phyloP scores from a whole-genome alignment of 345 rosid genomes.

The Melaleuca alternifolia region DNA sequence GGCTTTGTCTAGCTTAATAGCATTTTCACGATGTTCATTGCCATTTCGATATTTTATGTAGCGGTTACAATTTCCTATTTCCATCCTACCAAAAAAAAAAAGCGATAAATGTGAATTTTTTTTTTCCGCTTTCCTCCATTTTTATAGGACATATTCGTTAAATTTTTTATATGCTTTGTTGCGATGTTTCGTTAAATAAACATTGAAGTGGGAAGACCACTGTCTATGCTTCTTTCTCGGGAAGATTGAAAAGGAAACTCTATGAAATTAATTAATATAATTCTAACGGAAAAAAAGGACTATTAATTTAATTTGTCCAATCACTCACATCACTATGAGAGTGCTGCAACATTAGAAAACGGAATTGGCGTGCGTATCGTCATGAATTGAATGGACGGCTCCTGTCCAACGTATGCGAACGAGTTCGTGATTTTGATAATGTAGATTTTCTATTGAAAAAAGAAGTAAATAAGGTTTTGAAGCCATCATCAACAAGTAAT shows the following conservation, averaged over 20 bases:
- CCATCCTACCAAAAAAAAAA: not conserved
- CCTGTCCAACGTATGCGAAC: not conserved
- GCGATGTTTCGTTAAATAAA: not conserved
- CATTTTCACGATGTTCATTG: not conserved
- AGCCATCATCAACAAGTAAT: not conserved
- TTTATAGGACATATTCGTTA: not conserved
- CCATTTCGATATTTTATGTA: not conserved
- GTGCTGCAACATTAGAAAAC: not conserved
- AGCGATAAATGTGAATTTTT: not conserved
- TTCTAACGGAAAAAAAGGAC: not conserved
- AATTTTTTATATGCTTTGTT: not conserved
- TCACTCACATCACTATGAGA: not conserved
- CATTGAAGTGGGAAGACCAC: not conserved
- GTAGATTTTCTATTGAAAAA: not conserved
- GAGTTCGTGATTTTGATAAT: not conserved
- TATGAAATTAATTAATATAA: not conserved
- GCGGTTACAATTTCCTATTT: not conserved
- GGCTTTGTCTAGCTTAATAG: not conserved
- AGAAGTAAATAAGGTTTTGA: not conserved
- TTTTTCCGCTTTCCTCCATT: not conserved
- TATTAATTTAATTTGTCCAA: not conserved
- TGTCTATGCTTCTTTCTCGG: not conserved
- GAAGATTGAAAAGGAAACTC: not conserved
- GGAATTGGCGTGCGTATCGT: accelerated
- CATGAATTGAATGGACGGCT: not conserved